These are phyloP conservation scores for Bipolaris cookei DNA, from an alignment of 2,329 filamentous ascomycete species.

Conservation along the genomic window DNA sequence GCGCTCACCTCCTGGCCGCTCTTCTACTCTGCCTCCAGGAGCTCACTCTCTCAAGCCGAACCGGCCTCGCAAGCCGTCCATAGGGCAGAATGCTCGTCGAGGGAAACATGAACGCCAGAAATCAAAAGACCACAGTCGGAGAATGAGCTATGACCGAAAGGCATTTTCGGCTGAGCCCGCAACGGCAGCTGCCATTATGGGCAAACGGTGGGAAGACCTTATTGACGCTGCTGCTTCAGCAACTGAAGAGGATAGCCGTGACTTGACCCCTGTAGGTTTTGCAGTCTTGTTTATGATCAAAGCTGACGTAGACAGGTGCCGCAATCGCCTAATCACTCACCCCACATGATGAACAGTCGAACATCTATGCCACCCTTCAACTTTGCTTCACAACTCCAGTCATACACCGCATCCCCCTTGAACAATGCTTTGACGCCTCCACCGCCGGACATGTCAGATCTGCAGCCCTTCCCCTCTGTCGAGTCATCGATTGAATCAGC, in stretches of 20 bases:
- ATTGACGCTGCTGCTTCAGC: conserved; percentile 94
- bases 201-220: conserved; percentile 94
- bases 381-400: conserved; percentile 60
- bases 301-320: conserved; percentile 50
- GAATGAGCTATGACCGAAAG: conserved; percentile 77
- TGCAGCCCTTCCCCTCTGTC: conserved; percentile 84
- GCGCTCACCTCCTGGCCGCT: conserved; percentile 83
- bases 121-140: conserved; percentile 76
- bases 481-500: conserved; percentile 75
- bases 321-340: conserved; percentile 58
- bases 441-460: conserved; percentile 52
- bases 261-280: conserved; percentile 80
- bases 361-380: conserved; percentile 65
- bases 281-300: conserved; percentile 5
- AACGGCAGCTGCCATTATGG: conserved; percentile 72
- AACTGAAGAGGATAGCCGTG: conserved; percentile 86
- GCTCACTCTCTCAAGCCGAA: conserved; percentile 74
- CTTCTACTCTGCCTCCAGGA: conserved; percentile 84
- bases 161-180: conserved; percentile 85
- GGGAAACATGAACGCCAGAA: conserved; percentile 80
- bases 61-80: conserved; percentile 82
- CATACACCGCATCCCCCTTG: conserved; percentile 87
- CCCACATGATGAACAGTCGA: conserved; percentile 58
- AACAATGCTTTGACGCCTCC: conserved; percentile 91
- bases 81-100: conserved; percentile 78